Percentiles rank a stretch among this genome's conserved stretches.
These are phyloP conservation scores for Leccinum arenicola DNA, from an alignment of 768 basidiomycete species.

Conservation along the genomic window DNA sequence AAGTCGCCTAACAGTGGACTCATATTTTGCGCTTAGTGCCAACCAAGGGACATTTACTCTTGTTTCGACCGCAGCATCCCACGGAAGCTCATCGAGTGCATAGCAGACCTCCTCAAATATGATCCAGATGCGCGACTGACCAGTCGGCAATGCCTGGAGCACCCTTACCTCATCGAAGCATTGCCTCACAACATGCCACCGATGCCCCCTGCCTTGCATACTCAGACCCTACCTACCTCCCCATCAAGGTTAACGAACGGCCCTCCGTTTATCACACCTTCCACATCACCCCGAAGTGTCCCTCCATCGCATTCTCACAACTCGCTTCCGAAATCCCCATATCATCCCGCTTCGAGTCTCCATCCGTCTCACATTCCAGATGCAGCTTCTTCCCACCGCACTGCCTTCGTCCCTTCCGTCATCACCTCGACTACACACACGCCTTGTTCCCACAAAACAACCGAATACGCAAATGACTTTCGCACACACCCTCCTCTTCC, in stretches of 20 bases:
- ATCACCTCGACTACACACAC: slow-evolving; percentile 30
- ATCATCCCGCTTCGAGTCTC: slow-evolving; percentile 38
- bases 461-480: slow-evolving; percentile 34
- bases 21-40: slow-evolving; percentile 41
- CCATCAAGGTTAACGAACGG: slow-evolving; percentile 37
- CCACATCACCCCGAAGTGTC: slow-evolving; percentile 41
- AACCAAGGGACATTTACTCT: slow-evolving; percentile 62
- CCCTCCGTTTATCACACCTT: slow-evolving; percentile 37
- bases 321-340: slow-evolving; percentile 37
- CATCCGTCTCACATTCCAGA: slow-evolving; percentile 43
- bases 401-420: slow-evolving; percentile 46
- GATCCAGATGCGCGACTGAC: slow-evolving; percentile 87
- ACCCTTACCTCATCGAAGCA: slow-evolving; percentile 86
- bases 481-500: slow-evolving; percentile 33
- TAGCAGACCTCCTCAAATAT: slow-evolving; percentile 87
- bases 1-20: not conserved
- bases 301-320: slow-evolving; percentile 53
- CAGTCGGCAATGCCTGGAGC: slow-evolving; percentile 81
- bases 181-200: slow-evolving; percentile 63
- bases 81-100: slow-evolving; percentile 82
- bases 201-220: slow-evolving; percentile 50
- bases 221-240: slow-evolving; percentile 37
- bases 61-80: slow-evolving; percentile 82
- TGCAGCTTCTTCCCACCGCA: slow-evolving; percentile 50
- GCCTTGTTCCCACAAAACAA: slow-evolving; percentile 32